Evolutionary conservation across 805 yeast species (phyloP), one percentile per base, ranked within the genome.

Genomic region (Candida takata): DNA sequence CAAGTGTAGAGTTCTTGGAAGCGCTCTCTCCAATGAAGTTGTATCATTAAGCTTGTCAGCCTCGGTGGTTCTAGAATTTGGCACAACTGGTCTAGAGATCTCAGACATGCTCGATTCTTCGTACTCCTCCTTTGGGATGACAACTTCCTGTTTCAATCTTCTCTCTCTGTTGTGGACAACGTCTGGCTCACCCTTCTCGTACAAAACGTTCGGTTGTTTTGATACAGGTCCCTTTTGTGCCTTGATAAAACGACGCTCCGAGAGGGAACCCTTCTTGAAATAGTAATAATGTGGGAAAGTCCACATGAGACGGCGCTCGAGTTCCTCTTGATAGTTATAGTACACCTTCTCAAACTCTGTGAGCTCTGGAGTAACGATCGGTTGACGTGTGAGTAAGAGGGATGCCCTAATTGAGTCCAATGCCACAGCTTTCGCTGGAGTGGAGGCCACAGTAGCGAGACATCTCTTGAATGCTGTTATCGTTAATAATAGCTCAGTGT

Each of bases 211-310:
- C 15, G 84, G 82, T 42, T 79, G 79, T 43, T 77, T 75, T 26
- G 77, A 70, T 4, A 78, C 74, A 7, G 95, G 95, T 37, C 79
- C 79, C 40, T 69, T 73, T 56, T 90, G 95, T 21, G 80, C 79
- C 48, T 77, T 75, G 35, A 79, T 62, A 61, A 77, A 90, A 48
- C 74, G 75, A 55, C 86, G 84, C 57, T 86, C 95, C 4, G 95
- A 76, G 43, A 92, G 67, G 1, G 97, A 81, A 43, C 97, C 97
- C 50, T 74, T 79, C 54, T 82, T 84, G 65, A 79, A 92, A 64
- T 88, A 92, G 56, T 77, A 88, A 74, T 86, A 86, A 49, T 81
- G 78, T 5, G 98, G 97, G 60, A 92, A 92, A 0, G 97, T 87
- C 95, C 96, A 87, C 95, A 88, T 87, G 47, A 92, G 69, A 51